phyloP scores from a whole-genome alignment of 106 monocot species.

The Allium sativum region DNA sequence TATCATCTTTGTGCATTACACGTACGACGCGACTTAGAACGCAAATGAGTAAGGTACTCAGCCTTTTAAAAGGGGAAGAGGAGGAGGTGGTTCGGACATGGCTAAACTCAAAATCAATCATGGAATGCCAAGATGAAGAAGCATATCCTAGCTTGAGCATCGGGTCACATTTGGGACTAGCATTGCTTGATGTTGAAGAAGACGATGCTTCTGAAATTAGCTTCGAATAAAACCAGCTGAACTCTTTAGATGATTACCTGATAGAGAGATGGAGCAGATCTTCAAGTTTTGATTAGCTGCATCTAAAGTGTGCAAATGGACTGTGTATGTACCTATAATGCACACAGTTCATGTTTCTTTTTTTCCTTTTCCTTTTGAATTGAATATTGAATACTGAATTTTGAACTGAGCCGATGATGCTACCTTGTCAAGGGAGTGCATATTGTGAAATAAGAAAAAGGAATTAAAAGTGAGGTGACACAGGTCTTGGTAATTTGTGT shows the following conservation, averaged over 20 bases:
- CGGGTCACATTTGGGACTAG: slow-evolving; percentile 66
- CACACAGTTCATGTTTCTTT: background rate
- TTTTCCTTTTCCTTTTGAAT: background rate
- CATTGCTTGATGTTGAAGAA: slow-evolving; percentile 82
- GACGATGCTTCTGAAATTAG: slow-evolving; percentile 56
- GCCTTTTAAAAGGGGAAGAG: slow-evolving; percentile 47
- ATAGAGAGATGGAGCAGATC: slow-evolving; percentile 63
- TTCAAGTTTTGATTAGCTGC: slow-evolving; percentile 63
- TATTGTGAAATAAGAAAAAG: background rate
- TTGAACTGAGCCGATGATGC: background rate
- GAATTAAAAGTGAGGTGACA: background rate
- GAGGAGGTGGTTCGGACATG: slow-evolving; percentile 23
- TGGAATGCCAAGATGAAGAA: slow-evolving; percentile 61
- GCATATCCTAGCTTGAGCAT: slow-evolving; percentile 41
- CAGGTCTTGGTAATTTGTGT: background rate
- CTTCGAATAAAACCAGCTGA: slow-evolving; percentile 39
- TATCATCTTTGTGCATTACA: slow-evolving; percentile 59
- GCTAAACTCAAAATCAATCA: slow-evolving; percentile 13
- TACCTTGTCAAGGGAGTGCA: background rate
- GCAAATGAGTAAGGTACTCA: slow-evolving; percentile 52
- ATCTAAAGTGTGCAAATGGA: background rate
- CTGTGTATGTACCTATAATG: background rate
- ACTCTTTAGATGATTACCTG: slow-evolving; percentile 59
- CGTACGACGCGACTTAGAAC: slow-evolving; percentile 60
- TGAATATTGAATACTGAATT: background rate